These are phyloP conservation scores for Nakataea oryzae DNA, from an alignment of 2,329 filamentous ascomycete species.

Conservation along the genomic window DNA sequence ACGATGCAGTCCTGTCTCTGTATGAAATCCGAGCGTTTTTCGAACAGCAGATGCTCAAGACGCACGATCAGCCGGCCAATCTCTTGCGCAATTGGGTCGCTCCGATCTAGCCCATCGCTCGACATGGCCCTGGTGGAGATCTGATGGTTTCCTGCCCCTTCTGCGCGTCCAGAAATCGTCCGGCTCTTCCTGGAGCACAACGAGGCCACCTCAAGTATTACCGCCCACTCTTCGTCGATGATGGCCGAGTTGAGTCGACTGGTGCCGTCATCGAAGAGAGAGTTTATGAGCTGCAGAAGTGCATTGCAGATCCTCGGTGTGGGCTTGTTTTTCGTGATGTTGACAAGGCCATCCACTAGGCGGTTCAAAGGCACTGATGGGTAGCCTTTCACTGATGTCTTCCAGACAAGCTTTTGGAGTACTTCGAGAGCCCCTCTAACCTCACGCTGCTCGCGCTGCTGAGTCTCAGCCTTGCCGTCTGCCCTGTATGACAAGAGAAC, in stretches of 20 bases:
- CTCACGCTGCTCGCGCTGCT: slow-evolving; percentile 28
- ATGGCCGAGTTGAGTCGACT: slow-evolving; percentile 44
- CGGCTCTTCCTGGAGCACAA: slow-evolving; percentile 34
- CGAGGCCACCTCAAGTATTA: slow-evolving; percentile 47
- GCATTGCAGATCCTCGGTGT: slow-evolving; percentile 34
- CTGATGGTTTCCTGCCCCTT: slow-evolving; percentile 6
- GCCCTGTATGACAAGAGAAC: slow-evolving; percentile 40
- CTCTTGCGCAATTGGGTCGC: slow-evolving; percentile 30
- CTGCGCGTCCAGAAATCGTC: not conserved
- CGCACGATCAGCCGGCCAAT: slow-evolving; percentile 32
- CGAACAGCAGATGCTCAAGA: slow-evolving; percentile 36
- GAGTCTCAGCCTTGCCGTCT: slow-evolving; percentile 38
- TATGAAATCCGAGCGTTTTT: slow-evolving; percentile 41
- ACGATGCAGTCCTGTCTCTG: slow-evolving; percentile 57
- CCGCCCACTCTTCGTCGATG: slow-evolving; percentile 55
- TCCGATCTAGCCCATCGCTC: slow-evolving; percentile 21
- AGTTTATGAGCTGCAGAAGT: slow-evolving; percentile 42
- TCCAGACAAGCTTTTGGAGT: slow-evolving; percentile 51
- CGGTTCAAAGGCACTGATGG: slow-evolving; percentile 48
- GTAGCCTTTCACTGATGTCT: slow-evolving; percentile 48
- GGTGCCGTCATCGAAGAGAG: slow-evolving; percentile 41
- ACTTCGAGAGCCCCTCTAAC: slow-evolving; percentile 54
- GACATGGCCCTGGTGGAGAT: slow-evolving; percentile 9
- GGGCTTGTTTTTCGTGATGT: slow-evolving; percentile 32
- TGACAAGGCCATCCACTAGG: slow-evolving; percentile 46